These are phyloP conservation scores for Myrmaecium sp. DNA, from an alignment of 2,329 filamentous ascomycete genomes.

Conservation along the genomic window DNA sequence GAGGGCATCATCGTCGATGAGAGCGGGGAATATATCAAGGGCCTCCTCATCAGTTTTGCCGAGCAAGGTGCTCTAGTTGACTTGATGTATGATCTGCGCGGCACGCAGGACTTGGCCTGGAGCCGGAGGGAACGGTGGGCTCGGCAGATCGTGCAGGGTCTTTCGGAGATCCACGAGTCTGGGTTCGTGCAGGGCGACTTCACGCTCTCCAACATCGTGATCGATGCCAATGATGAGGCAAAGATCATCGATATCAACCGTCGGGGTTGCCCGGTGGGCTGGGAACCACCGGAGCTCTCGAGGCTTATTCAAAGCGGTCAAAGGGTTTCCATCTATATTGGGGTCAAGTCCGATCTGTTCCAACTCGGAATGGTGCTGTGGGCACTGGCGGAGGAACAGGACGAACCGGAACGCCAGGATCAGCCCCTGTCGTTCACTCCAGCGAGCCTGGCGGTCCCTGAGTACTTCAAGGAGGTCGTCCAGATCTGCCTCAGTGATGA, in stretches of 20 bases:
- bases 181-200: conserved; percentile 97
- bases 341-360: conserved; percentile 90
- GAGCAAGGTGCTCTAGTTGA: conserved; percentile 79
- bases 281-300: conserved; percentile 88
- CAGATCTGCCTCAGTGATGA: conserved; percentile 58
- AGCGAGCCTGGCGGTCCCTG: conserved; percentile 43
- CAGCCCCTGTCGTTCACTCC: conserved; percentile 47
- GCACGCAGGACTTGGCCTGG: conserved; percentile 43
- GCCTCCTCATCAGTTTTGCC: conserved; percentile 76
- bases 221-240: conserved; percentile 67
- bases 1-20: conserved; percentile 81
- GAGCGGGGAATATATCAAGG: conserved; percentile 55
- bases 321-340: conserved; percentile 90
- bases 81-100: conserved; percentile 64
- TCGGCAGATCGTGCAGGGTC: conserved; percentile 70
- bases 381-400: conserved; percentile 72
- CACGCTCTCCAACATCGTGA: conserved; percentile 90
- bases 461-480: conserved; percentile 63
- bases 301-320: conserved; percentile 75
- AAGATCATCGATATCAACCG: conserved; percentile 98
- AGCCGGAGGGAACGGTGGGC: conserved; percentile 70
- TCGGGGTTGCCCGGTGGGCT: conserved; percentile 89
- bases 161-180: conserved; percentile 85
- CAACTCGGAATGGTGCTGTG: conserved; percentile 96
- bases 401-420: conserved; percentile 70